Conservation (phyloP, 441 rosid genomes). For the Eutrema salsugineum region DNA sequence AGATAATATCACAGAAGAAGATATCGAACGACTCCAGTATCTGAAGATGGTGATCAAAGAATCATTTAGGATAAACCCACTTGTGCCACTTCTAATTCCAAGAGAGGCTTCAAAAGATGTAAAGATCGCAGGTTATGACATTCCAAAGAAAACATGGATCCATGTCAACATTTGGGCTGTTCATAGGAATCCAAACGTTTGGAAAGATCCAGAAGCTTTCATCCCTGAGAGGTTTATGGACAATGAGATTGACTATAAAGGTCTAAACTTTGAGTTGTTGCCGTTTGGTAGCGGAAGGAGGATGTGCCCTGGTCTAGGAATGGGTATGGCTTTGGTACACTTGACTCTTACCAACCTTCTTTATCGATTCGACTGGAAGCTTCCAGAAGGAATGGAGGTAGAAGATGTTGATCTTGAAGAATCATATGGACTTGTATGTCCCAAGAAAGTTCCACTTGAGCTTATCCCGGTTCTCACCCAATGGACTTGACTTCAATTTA, state of each 20-base stretch:
- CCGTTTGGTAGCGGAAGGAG: constrained; percentile 37
- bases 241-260: constrained; percentile 14
- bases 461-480: constrained; percentile 16
- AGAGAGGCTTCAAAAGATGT: constrained; percentile 23
- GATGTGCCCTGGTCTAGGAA: constrained; percentile 27
- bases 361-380: constrained; percentile 34
- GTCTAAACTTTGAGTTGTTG: constrained; percentile 23
- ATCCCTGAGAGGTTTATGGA: constrained; percentile 26
- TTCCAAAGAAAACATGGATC: constrained; percentile 25
- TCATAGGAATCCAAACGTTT: constrained; percentile 11
- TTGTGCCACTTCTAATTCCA: constrained; percentile 23
- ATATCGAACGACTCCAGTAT: constrained; percentile 19
- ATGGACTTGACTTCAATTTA: constrained; percentile 5
- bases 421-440: constrained; percentile 1
- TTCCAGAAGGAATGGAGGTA: constrained; percentile 16
- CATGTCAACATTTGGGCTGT: constrained; percentile 25
- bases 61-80: constrained; percentile 13
- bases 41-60: constrained; percentile 27
- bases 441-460: constrained; percentile 13
- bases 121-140: constrained; percentile 10
- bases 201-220: constrained; percentile 26
- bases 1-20: constrained; percentile 6
- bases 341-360: constrained; percentile 31
- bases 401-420: constrained; percentile 27
- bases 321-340: constrained; percentile 25